These are phyloP conservation scores for Wickerhamiella parazyma DNA, from an alignment of 805 yeast genomes.

Conservation along the genomic window DNA sequence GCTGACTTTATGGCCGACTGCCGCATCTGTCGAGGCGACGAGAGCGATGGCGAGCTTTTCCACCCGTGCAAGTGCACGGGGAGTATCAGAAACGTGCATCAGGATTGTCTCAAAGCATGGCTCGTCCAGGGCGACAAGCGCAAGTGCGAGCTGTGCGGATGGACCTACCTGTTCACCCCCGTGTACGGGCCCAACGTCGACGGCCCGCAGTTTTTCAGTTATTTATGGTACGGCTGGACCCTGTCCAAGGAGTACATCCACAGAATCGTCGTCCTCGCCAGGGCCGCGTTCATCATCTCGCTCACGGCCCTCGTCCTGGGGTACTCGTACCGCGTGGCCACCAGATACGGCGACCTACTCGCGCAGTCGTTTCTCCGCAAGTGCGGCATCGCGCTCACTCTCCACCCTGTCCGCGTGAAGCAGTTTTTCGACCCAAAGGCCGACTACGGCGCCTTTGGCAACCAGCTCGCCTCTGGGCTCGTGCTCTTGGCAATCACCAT, in stretches of 20 bases:
- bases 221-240: slow-evolving; percentile 9
- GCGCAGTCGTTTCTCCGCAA: too few species aligned
- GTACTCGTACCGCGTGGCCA: slow-evolving; percentile 9
- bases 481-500: neutral
- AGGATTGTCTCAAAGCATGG: slow-evolving; percentile 86
- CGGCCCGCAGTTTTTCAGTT: slow-evolving; percentile 31
- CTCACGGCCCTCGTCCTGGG: slow-evolving; percentile 12
- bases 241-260: slow-evolving; percentile 12
- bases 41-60: slow-evolving; percentile 63
- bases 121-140: slow-evolving; percentile 40
- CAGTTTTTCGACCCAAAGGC: too few species aligned
- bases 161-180: slow-evolving; percentile 54
- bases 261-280: too few species aligned
- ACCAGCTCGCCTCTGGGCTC: neutral
- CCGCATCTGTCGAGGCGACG: slow-evolving; percentile 90
- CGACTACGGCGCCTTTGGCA: too few species aligned
- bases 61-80: slow-evolving; percentile 95
- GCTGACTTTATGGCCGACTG: slow-evolving; percentile 38
- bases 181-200: slow-evolving; percentile 47
- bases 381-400: too few species aligned
- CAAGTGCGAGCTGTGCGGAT: slow-evolving; percentile 79
- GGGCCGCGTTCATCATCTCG: too few species aligned
- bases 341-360: slow-evolving; percentile 10
- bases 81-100: slow-evolving; percentile 83
- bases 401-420: too few species aligned